Conservation (phyloP, 2,329 filamentous ascomycete species). For the Phyllosticta citriasiana region DNA sequence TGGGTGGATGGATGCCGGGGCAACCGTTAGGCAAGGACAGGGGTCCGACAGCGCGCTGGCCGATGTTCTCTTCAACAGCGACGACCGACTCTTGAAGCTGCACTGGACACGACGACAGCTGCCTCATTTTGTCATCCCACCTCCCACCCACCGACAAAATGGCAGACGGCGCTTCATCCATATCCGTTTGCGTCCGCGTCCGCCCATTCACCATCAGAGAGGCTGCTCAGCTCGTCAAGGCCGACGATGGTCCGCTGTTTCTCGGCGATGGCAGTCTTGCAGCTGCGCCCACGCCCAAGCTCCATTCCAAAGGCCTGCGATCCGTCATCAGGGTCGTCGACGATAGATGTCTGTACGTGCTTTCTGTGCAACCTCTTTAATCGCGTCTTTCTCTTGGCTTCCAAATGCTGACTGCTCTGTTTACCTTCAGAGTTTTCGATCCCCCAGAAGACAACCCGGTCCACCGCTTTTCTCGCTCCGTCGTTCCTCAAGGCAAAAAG, state of each 20-base stretch:
- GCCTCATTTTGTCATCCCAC: neutral
- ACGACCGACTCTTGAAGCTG: neutral
- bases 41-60: neutral
- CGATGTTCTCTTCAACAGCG: neutral
- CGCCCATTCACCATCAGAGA: constrained; percentile 73
- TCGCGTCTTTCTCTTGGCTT: neutral
- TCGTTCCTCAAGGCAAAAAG: constrained; percentile 71
- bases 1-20: neutral
- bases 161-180: constrained; percentile 38
- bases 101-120: neutral
- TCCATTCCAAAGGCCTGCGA: constrained; percentile 75
- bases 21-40: neutral
- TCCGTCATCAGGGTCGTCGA: constrained; percentile 94
- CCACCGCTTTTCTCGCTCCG: constrained; percentile 73
- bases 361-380: neutral
- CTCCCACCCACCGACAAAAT: constrained; percentile 2
- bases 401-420: constrained; percentile 15
- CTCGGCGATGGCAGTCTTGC: constrained; percentile 95
- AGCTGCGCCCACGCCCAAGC: constrained; percentile 72
- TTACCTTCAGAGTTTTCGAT: constrained; percentile 69
- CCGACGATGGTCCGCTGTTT: constrained; percentile 80
- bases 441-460: constrained; percentile 91
- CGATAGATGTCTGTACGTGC: constrained; percentile 74
- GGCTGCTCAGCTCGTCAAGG: constrained; percentile 75
- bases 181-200: constrained; percentile 48